Conservation (phyloP, 2,329 filamentous ascomycete genomes). For the Sporothrix humicola region DNA sequence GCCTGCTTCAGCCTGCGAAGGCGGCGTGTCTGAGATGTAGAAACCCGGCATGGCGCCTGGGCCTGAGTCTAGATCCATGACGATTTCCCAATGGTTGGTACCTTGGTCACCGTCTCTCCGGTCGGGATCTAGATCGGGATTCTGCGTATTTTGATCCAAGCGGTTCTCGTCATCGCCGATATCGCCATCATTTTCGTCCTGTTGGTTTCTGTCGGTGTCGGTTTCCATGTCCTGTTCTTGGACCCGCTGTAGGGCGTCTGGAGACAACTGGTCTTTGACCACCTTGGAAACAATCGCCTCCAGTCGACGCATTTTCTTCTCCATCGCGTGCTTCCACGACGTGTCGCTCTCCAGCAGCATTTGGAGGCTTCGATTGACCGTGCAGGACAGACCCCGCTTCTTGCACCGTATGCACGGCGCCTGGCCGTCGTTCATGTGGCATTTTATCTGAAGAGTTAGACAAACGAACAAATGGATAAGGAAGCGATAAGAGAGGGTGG, state of each 20-base stretch:
- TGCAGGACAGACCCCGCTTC: slow-evolving; percentile 31
- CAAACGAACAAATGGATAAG: background rate
- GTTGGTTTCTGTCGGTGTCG: background rate
- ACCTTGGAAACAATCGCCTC: slow-evolving; percentile 11
- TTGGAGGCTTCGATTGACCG: slow-evolving; percentile 31
- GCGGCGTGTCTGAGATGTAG: slow-evolving; percentile 27
- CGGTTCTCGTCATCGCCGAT: too few relatives aligned
- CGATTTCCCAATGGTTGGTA: slow-evolving; percentile 25
- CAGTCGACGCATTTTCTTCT: slow-evolving; percentile 26
- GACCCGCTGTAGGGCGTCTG: background rate
- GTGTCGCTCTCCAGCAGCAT: slow-evolving; percentile 33
- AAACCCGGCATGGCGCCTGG: slow-evolving; percentile 25
- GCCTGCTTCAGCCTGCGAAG: background rate
- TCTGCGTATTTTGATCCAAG: background rate
- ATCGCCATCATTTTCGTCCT: background rate
- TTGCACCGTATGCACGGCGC: slow-evolving; percentile 32
- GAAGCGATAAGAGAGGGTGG: background rate
- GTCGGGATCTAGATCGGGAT: background rate
- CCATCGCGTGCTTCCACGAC: slow-evolving; percentile 29
- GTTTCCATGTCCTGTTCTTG: background rate
- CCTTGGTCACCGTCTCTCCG: slow-evolving; percentile 10
- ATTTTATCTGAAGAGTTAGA: slow-evolving; percentile 31
- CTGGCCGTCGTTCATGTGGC: slow-evolving; percentile 31
- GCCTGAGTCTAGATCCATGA: slow-evolving; percentile 26
- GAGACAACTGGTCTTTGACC: background rate